A percentile compares a stretch with the other conserved stretches of the same genome.
Evolutionary conservation across 1,284 basidiomycete species (phyloP).

Genomic region (Austroboletus niveus): DNA sequence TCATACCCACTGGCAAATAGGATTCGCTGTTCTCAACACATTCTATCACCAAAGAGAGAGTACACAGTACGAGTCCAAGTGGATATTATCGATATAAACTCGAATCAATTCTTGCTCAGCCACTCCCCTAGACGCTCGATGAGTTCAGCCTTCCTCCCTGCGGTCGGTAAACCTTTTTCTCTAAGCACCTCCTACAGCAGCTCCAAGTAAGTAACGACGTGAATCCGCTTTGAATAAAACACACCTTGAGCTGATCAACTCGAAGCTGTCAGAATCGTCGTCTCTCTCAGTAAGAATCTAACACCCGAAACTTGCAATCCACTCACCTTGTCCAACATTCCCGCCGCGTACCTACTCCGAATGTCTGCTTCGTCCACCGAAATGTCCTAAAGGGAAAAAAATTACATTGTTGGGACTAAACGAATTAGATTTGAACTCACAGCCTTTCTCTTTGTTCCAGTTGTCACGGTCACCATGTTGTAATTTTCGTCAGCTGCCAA

Average conservation of each 20-base stretch:
- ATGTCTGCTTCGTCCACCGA: slow-evolving; percentile 67
- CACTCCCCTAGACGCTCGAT: slow-evolving; percentile 61
- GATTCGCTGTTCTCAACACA: no score
- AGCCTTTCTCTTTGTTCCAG: slow-evolving; percentile 67
- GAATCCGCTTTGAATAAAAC: slow-evolving; percentile 3
- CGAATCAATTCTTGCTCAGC: slow-evolving; percentile 34
- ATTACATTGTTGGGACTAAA: slow-evolving; percentile 2
- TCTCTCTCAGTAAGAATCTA: slow-evolving; percentile 4
- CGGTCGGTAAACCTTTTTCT: slow-evolving; percentile 53
- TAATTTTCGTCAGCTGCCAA: slow-evolving; percentile 67
- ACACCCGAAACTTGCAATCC: slow-evolving; percentile 1
- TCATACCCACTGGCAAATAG: no score
- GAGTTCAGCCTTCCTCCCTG: slow-evolving; percentile 71
- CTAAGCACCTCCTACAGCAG: slow-evolving; percentile 62
- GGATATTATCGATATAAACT: no score
- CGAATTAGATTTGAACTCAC: slow-evolving; percentile 40
- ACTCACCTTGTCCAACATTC: slow-evolving; percentile 63
- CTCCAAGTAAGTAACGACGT: slow-evolving; percentile 12
- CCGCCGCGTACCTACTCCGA: slow-evolving; percentile 57
- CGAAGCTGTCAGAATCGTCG: slow-evolving; percentile 50
- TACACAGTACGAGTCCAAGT: no score
- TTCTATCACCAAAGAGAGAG: no score
- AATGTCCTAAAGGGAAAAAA: slow-evolving; percentile 43
- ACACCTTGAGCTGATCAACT: slow-evolving; percentile 75
- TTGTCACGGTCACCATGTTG: slow-evolving; percentile 43